Conservation (phyloP, 768 basidiomycete genomes). For the Lentinus brumalis region DNA sequence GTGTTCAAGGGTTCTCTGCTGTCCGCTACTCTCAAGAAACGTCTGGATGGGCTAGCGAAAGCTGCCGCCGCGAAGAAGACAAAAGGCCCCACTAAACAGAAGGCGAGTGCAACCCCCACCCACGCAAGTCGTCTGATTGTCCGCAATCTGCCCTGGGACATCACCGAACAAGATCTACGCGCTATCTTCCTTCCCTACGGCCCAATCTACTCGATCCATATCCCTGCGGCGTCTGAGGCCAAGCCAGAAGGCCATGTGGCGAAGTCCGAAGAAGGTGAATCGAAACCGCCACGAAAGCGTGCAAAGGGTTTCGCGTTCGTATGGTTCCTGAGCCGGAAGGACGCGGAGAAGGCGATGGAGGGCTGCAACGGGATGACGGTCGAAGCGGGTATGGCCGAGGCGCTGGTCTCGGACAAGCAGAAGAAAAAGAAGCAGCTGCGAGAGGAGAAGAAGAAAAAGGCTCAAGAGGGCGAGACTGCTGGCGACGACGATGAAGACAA, state of each 20-base stretch:
- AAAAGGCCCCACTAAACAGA: constrained; percentile 20
- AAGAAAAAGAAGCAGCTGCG: constrained; percentile 65
- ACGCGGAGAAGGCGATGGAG: constrained; percentile 81
- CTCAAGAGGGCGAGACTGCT: constrained; percentile 21
- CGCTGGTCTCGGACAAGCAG: constrained; percentile 61
- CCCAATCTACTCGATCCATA: constrained; percentile 81
- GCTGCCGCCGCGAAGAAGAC: constrained; percentile 34
- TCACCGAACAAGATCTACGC: constrained; percentile 82
- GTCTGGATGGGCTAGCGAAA: constrained; percentile 68
- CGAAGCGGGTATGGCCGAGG: constrained; percentile 60
- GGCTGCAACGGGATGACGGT: constrained; percentile 77
- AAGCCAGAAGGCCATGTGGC: constrained; percentile 29
- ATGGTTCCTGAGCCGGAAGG: constrained; percentile 86
- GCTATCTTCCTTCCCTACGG: constrained; percentile 87
- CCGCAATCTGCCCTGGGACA: constrained; percentile 85
- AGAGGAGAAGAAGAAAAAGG: constrained; percentile 49
- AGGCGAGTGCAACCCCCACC: constrained; percentile 51
- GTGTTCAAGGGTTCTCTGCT: constrained; percentile 88
- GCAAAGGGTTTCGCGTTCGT: constrained; percentile 92
- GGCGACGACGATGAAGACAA: constrained; percentile 33
- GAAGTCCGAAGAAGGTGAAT: constrained; percentile 33
- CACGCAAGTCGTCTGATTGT: constrained; percentile 85
- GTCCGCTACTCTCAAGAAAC: constrained; percentile 87
- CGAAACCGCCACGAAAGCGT: constrained; percentile 30
- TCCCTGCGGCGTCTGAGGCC: constrained; percentile 48